Evolutionary conservation across 75 land plant genomes (phyloP), one percentile per base, ranked within the genome.

Genomic region (Pseudotsuga menziesii): DNA sequence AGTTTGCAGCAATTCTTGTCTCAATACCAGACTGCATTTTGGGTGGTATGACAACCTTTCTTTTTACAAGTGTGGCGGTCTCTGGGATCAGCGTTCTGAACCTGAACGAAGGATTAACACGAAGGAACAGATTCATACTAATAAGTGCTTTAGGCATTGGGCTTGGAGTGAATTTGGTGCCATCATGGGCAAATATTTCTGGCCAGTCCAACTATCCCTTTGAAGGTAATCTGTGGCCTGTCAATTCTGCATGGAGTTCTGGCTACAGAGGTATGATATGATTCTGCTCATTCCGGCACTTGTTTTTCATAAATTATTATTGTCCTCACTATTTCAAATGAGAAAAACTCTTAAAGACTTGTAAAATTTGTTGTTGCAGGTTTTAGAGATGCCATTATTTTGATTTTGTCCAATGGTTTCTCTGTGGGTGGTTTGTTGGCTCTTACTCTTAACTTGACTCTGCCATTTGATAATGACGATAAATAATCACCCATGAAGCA

Each of bases 141-240:
- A 83, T 81, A 12, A 58, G 80, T 76, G 78, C 82, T 27, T 60
- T 83, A 22, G 85, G 83, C 7, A 66, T 84, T 12, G 85, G 85
- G n/a, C 75, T 84, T 57, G 85, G 85, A 11, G 85, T 84, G 72
- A 84, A 66, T 36, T 57, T 84, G 36, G 73, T 80, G 11, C 79
- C 85, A n/a, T 59, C 82, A 7, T 84, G 85, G 85, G 79, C 80
- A 4, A 84, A 84, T 62, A 84, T 84, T 22, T 39, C 64, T n/a
- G 85, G 85, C 17, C 83, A 84, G 57, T 19, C 58, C 17, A 56
- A 16, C 16, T 84, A 80, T 73, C 82, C 82, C 11, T 72, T 73
- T 19, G 66, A 84, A 61, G 85, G 85, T 3, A 84, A 84, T 32
- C 78, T 84, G 17, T 84, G 85, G 85, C 79, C 82, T 57, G 83